Base-by-base conservation (phyloP, 129 eudicot genomes). In the Chrysanthemum makinoi region DNA sequence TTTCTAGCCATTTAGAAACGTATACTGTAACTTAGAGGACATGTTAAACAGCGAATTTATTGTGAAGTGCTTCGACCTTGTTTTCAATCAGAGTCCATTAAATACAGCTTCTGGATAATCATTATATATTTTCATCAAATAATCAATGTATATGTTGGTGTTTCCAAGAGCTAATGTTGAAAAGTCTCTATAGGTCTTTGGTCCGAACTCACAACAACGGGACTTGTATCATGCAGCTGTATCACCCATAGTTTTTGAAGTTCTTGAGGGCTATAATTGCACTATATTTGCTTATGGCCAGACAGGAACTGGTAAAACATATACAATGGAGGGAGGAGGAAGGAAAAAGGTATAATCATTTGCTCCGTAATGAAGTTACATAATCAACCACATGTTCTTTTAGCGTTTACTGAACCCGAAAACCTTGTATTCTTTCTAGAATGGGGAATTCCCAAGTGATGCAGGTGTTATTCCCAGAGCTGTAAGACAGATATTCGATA, bases 391-490 rank as follows among this genome's bases (percentile, higher is more conserved):
- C 6, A 4, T 50, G 13, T 50, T 50, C 2, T 50, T 11, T 50
- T 50, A 50, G 1, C 13, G 13, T 52, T 51, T 52, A 13, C 57
- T 52, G 19, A 52, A 52, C 18, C 57, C 0, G 7, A 13, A 7
- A 52, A 52, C 57, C 7, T 13, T 51, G 57, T 15, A 13, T 52
- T 52, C 57, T 74, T 60, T 57, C 35, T 58, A 87, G 97, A 90
- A 87, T 70, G 97, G 97, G 68, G 97, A 90, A 68, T 87, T 82
- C 73, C 97, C 97, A 15, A 85, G 86, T 81, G 95, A 88, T 73
- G 89, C 95, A 24, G 97, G 97, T 77, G 97, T 91, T 62, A 91
- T 91, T 74, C 97, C 95, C 2, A 80, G 97, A 74, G 89, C 97
- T 77, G 97, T 91, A 50, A 68, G 70, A 17, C 95, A 86, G 68